These are phyloP conservation scores for Lophium mytilinum DNA, from an alignment of 495 filamentous ascomycete genomes.

Conservation along the genomic window DNA sequence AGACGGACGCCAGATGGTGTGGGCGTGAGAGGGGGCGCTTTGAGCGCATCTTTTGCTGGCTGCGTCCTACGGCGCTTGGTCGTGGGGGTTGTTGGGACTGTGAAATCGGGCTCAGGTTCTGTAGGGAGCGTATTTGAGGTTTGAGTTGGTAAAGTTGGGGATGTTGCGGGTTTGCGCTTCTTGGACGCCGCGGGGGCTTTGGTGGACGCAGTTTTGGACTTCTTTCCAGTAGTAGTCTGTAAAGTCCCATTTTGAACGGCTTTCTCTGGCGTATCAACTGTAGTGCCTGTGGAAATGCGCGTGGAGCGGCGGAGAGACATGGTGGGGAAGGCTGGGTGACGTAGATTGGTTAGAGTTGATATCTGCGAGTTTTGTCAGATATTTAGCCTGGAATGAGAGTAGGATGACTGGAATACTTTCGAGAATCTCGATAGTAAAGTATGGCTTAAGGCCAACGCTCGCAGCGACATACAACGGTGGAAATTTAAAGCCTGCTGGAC, in stretches of 20 bases:
- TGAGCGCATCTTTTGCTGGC: conserved; percentile 7
- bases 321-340: background rate
- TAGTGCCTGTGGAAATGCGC: conserved; percentile 15
- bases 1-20: conserved; percentile 9
- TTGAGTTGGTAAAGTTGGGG: background rate
- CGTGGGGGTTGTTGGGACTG: background rate
- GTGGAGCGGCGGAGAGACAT: conserved; percentile 33
- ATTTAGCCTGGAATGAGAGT: too few species aligned
- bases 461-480: too few species aligned
- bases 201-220: background rate
- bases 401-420: too few species aligned
- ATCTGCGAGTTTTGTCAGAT: background rate
- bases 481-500: too few species aligned
- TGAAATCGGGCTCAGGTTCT: background rate
- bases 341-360: background rate
- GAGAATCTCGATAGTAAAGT: too few species aligned
- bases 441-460: too few species aligned
- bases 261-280: background rate
- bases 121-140: background rate
- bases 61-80: background rate
- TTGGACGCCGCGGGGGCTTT: conserved; percentile 4
- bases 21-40: conserved; percentile 25
- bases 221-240: background rate
- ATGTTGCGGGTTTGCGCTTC: conserved; percentile 8
- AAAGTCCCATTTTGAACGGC: background rate